Conservation (phyloP, 2,329 filamentous ascomycete genomes). For the Geosmithia morbida region DNA sequence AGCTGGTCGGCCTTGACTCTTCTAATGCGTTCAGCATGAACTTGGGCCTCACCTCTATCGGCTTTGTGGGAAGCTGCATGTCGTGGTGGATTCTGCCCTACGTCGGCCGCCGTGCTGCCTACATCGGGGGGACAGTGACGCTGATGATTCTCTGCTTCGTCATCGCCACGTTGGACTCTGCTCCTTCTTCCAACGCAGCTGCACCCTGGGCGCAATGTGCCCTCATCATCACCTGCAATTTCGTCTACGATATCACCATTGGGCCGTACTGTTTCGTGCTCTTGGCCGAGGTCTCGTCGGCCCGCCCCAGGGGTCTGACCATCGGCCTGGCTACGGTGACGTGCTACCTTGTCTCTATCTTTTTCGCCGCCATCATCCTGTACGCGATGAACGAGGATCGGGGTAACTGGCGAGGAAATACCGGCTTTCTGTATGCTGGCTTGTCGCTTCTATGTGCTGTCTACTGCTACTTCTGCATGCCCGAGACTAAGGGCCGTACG, state of each 20-base stretch:
- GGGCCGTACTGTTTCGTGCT: background rate
- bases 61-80: background rate
- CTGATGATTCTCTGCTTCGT: background rate
- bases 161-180: background rate
- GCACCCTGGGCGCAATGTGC: background rate
- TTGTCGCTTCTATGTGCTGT: background rate
- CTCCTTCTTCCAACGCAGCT: background rate
- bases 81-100: background rate
- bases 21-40: background rate
- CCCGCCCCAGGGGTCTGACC: background rate
- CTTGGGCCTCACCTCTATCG: background rate
- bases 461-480: conserved; percentile 15
- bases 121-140: background rate
- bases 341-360: background rate
- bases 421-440: conserved; percentile 3
- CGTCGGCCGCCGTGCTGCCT: background rate
- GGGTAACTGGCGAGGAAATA: conserved; percentile 3
- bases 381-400: conserved; percentile 2
- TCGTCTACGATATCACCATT: background rate
- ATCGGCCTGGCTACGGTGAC: background rate
- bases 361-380: background rate
- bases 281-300: background rate
- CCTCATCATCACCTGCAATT: background rate
- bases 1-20: background rate
- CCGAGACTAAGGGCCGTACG: conserved; percentile 25